Conservation (phyloP, 139 green algal species). For the Chlorella sp. region DNA sequence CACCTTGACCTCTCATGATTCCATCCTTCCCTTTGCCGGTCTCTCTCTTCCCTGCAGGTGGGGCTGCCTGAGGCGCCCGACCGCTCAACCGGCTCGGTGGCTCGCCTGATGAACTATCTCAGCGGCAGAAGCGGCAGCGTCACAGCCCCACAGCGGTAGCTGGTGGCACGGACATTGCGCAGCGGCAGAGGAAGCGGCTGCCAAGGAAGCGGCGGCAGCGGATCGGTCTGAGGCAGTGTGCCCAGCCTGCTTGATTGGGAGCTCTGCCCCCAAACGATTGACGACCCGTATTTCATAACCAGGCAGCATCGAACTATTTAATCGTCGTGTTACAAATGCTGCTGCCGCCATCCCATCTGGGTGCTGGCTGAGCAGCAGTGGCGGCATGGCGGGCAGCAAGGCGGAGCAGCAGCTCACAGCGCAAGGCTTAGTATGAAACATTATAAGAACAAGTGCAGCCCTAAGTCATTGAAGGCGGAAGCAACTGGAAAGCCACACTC, state of each 20-base stretch:
- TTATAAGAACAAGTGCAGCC: constrained; percentile 58
- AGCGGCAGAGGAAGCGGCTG: background rate
- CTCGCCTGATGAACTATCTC: constrained; percentile 12
- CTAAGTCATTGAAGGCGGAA: constrained; percentile 68
- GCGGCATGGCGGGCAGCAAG: no score
- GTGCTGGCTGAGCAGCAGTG: no score
- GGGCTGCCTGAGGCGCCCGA: background rate
- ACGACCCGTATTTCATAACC: no score
- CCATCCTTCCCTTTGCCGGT: background rate
- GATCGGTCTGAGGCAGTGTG: background rate
- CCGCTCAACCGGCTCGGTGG: constrained; percentile 2
- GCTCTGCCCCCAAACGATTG: no score
- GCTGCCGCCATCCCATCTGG: background rate
- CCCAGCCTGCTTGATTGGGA: background rate
- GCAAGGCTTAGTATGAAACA: no score
- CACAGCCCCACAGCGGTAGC: background rate
- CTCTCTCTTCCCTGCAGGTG: background rate
- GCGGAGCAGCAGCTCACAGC: no score
- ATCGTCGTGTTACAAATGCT: background rate
- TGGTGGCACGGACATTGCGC: no score
- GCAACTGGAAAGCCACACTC: constrained; percentile 49
- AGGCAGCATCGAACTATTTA: no score
- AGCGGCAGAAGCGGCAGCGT: background rate
- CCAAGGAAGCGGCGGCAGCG: no score
- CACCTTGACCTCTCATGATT: no score